phyloP scores from a whole-genome alignment of 2,329 filamentous ascomycete genomes.

The Nakataea oryzae region DNA sequence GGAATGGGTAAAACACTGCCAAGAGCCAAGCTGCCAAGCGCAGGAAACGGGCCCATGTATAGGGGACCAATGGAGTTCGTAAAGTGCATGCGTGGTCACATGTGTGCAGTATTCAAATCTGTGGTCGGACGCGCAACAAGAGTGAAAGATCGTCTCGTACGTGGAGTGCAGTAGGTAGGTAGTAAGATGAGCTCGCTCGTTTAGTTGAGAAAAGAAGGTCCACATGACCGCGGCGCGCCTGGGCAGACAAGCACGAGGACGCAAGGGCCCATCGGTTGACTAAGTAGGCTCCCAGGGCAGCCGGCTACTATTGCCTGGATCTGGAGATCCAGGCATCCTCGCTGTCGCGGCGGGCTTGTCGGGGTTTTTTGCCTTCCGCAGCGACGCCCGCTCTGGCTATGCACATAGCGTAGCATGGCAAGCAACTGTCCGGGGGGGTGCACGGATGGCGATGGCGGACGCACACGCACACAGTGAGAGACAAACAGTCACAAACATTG shows the following conservation, averaged over 20 bases:
- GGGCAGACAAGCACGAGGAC: background rate
- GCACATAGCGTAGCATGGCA: too few species aligned
- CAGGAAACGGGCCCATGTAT: background rate
- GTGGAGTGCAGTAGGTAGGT: background rate
- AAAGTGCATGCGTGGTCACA: background rate
- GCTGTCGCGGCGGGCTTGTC: background rate
- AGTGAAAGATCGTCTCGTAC: conserved; percentile 13
- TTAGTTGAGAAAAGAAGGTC: background rate
- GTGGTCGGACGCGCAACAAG: conserved; percentile 9
- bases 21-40: background rate
- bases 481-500: too few species aligned
- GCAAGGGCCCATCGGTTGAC: background rate
- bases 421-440: background rate
- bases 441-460: background rate
- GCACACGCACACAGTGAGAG: background rate
- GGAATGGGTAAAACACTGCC: background rate
- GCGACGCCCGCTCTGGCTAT: too few species aligned
- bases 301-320: too few species aligned
- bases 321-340: background rate
- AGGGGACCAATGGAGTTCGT: background rate
- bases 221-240: background rate
- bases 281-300: too few species aligned
- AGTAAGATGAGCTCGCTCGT: background rate
- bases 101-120: background rate
- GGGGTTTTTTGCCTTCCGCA: too few species aligned